These are phyloP conservation scores for Leccinum variicolor DNA, from an alignment of 768 basidiomycete genomes.

Conservation along the genomic window DNA sequence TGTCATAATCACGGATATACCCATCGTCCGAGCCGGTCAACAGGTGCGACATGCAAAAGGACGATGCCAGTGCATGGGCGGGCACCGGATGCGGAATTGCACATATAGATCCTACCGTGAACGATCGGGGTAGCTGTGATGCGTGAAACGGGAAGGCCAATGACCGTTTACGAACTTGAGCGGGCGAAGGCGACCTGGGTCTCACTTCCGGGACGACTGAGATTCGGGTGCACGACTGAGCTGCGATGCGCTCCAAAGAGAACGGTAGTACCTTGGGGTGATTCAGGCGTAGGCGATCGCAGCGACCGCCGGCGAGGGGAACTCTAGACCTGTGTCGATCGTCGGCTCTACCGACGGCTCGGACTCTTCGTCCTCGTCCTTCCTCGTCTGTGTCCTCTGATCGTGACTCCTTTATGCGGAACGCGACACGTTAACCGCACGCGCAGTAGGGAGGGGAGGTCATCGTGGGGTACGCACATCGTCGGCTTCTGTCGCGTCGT, in stretches of 20 bases:
- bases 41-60: slow-evolving; percentile 82
- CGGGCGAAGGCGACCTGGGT: slow-evolving; percentile 51
- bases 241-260: not conserved
- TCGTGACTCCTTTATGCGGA: slow-evolving; percentile 45
- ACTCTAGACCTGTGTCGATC: slow-evolving; percentile 29
- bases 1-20: slow-evolving; percentile 89
- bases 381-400: slow-evolving; percentile 60
- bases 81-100: slow-evolving; percentile 88
- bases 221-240: slow-evolving; percentile 19
- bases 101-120: slow-evolving; percentile 86
- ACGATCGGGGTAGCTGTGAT: slow-evolving; percentile 50
- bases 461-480: slow-evolving; percentile 49
- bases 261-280: slow-evolving; percentile 30
- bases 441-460: not conserved
- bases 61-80: slow-evolving; percentile 84
- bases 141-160: slow-evolving; percentile 35
- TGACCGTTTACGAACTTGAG: slow-evolving; percentile 47
- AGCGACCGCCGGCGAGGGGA: slow-evolving; percentile 20
- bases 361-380: slow-evolving; percentile 49
- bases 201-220: slow-evolving; percentile 23
- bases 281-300: slow-evolving; percentile 29
- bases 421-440: slow-evolving; percentile 4
- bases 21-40: slow-evolving; percentile 93
- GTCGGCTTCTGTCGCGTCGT: slow-evolving; percentile 67
- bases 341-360: slow-evolving; percentile 34